These are phyloP conservation scores for Pseudogymnoascus sp. DNA, from an alignment of 2,329 filamentous ascomycete species.

Conservation along the genomic window DNA sequence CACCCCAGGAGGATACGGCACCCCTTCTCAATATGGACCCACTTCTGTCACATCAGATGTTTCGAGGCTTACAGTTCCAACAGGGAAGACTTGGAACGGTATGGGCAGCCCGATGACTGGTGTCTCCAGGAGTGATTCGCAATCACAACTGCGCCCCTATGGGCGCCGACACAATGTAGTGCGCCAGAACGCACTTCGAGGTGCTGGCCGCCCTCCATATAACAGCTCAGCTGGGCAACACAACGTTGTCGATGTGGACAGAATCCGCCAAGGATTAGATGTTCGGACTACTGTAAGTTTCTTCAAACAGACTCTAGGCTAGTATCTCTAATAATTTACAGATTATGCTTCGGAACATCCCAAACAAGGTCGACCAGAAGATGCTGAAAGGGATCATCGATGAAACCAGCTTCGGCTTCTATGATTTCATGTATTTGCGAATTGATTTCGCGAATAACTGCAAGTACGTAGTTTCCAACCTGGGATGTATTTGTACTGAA, in stretches of 20 bases:
- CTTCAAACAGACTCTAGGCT: slow-evolving; percentile 9
- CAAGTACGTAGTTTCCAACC: slow-evolving; percentile 51
- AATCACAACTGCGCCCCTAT: slow-evolving; percentile 12
- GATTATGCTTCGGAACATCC: slow-evolving; percentile 94
- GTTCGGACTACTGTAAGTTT: slow-evolving; percentile 63
- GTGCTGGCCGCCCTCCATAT: slow-evolving; percentile 34
- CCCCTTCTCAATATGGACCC: not conserved
- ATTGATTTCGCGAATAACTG: slow-evolving; percentile 81
- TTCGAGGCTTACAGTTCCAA: not conserved
- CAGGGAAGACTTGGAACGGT: not conserved
- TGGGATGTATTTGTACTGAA: slow-evolving; percentile 20
- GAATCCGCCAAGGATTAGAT: slow-evolving; percentile 59
- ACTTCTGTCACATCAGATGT: not conserved
- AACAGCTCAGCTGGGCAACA: slow-evolving; percentile 45
- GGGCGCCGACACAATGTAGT: slow-evolving; percentile 35
- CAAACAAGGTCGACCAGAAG: slow-evolving; percentile 74
- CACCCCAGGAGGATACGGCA: not conserved
- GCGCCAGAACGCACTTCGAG: slow-evolving; percentile 39
- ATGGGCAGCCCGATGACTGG: not conserved
- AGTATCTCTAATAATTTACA: slow-evolving; percentile 27
- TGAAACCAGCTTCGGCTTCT: slow-evolving; percentile 68
- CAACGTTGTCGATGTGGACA: slow-evolving; percentile 53
- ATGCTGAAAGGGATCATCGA: slow-evolving; percentile 76
- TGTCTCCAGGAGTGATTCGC: not conserved
- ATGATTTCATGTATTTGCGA: slow-evolving; percentile 91